These are phyloP conservation scores for Mallotus nudiflorus DNA, from an alignment of 345 rosid species.

Conservation along the genomic window DNA sequence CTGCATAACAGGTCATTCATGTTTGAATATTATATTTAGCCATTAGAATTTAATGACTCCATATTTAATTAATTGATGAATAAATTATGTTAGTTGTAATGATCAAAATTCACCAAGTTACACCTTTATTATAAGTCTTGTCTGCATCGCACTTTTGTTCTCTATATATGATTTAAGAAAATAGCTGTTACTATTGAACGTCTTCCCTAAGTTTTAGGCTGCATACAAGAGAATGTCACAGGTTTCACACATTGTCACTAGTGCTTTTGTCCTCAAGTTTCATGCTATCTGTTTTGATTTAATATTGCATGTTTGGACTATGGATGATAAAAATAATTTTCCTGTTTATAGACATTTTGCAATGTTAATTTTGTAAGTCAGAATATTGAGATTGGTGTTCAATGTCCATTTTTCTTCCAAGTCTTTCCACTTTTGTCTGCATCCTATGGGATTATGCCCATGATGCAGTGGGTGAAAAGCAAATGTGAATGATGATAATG, in stretches of 20 bases:
- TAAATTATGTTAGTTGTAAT: background rate
- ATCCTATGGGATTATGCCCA: too few species aligned
- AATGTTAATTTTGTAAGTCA: background rate
- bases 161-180: background rate
- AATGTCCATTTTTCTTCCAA: background rate
- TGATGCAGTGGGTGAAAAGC: too few species aligned
- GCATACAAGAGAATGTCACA: background rate
- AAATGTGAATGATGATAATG: too few species aligned
- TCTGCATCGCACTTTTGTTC: too few species aligned
- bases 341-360: background rate
- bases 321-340: background rate
- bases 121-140: background rate
- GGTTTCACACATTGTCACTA: background rate
- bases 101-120: background rate
- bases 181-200: background rate
- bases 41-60: background rate
- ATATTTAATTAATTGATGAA: background rate
- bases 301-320: background rate
- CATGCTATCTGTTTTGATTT: background rate
- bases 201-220: background rate
- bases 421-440: too few species aligned
- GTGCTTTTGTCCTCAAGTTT: background rate
- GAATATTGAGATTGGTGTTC: background rate
- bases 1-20: constrained; percentile 67
- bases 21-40: constrained; percentile 2